These are phyloP conservation scores for Metarhizium brunneum DNA, from an alignment of 2,329 filamentous ascomycete genomes.

Conservation along the genomic window DNA sequence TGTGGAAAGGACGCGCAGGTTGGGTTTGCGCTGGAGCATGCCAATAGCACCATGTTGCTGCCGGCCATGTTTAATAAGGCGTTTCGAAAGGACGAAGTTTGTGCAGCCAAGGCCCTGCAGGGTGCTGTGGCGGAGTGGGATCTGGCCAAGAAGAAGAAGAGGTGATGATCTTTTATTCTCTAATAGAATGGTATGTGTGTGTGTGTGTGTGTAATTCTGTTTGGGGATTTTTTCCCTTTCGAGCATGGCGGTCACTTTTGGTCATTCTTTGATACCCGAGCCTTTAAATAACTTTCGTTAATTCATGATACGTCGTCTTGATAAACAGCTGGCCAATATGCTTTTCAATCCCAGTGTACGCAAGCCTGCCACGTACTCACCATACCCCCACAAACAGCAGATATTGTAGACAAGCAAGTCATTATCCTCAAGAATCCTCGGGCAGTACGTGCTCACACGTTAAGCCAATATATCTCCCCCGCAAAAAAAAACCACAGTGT, in stretches of 20 bases:
- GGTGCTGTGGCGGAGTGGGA: constrained; percentile 41
- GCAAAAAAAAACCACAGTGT: too few relatives aligned
- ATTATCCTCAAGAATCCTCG: too few relatives aligned
- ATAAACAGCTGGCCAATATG: too few relatives aligned
- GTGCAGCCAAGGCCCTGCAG: constrained; percentile 44
- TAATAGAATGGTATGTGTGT: too few relatives aligned
- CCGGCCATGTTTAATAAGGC: constrained; percentile 52
- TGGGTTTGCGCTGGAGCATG: constrained; percentile 69
- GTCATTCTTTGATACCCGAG: constrained; percentile 1
- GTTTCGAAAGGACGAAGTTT: constrained; percentile 50
- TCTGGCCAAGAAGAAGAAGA: constrained; percentile 35
- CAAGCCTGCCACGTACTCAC: too few relatives aligned
- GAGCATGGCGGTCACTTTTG: background rate
- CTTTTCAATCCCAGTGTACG: too few relatives aligned
- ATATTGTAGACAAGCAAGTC: too few relatives aligned
- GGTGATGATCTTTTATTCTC: constrained; percentile 15
- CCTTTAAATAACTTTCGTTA: too few relatives aligned
- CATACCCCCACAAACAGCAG: too few relatives aligned
- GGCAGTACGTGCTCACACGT: too few relatives aligned
- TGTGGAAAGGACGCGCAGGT: constrained; percentile 60
- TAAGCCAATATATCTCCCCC: too few relatives aligned
- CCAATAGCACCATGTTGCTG: constrained; percentile 58
- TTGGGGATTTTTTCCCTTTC: background rate
- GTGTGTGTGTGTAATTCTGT: background rate
- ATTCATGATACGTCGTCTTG: too few relatives aligned